Base-by-base conservation (phyloP, 768 basidiomycete species). In the Phaeotremella fagi region DNA sequence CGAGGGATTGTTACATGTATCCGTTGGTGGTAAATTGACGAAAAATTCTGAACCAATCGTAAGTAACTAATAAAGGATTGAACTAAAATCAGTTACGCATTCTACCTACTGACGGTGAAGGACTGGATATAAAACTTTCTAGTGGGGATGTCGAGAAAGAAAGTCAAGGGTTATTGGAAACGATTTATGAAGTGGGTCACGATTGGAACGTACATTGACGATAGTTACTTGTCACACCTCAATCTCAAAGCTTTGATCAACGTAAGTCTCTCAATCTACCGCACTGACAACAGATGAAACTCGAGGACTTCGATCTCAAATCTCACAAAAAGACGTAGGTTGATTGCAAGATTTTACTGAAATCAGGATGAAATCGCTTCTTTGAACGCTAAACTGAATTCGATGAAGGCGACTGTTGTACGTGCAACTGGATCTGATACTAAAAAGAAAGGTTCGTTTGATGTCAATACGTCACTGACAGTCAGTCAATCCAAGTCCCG, bases 281-380 rank as follows among this genome's bases (percentile, higher is more conserved):
- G n/a, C n/a, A n/a, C n/a, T n/a, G n/a, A n/a, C n/a, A n/a, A n/a
- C 25, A 64, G 66, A 54, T 16, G 64, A 69, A 25, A 6, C 62
- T 6, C 43, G 55, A 14, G 50, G 33, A 22, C 55, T 68, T 1
- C 48, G 54, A 45, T 51, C 58, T 12, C 31, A 61, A 45, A 22
- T 68, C 4, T 38, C 55, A n/a, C 51, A 59, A 37, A 69, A 64
- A 48, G 64, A 69, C 33, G 64, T 63, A 37, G 49, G 55, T 52
- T n/a, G 4, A 26, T n/a, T 22, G 18, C 31, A 43, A 22, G 44
- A 16, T 4, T 25, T 33, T 11, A 41, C 54, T 50, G 47, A 37
- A 27, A 23, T 16, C 23, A 63, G 61, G 51, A 45, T n/a, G 62
- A 62, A 35, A 61, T 68, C 12, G 48, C 55, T 1, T n/a, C 31